phyloP scores from a whole-genome alignment of 2,329 filamentous ascomycete genomes.

The Alternaria brassicae region DNA sequence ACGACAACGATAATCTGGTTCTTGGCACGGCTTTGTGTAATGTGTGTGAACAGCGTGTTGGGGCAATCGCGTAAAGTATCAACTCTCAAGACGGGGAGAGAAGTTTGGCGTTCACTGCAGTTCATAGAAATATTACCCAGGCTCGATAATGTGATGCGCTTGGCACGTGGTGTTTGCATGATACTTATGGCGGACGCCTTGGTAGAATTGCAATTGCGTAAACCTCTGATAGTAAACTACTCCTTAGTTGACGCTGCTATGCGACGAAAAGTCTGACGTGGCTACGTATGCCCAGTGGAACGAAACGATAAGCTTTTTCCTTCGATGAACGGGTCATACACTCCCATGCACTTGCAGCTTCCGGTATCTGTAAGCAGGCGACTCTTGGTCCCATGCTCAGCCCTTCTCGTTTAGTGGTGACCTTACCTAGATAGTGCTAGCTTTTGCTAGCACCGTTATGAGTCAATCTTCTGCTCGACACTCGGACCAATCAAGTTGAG shows the following conservation, averaged over 20 bases:
- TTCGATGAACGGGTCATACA: no score
- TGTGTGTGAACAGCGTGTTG: background rate
- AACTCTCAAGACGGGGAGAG: background rate
- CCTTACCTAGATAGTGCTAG: no score
- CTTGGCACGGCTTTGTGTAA: background rate
- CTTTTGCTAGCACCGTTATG: no score
- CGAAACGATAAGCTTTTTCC: background rate
- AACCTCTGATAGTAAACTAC: background rate
- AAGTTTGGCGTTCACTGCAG: background rate
- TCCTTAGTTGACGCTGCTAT: background rate
- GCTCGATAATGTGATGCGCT: background rate
- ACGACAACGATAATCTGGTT: background rate
- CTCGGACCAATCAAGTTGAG: no score
- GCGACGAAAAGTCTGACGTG: background rate
- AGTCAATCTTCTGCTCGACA: no score
- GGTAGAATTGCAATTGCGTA: background rate
- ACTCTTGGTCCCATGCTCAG: no score
- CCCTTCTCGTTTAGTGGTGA: no score
- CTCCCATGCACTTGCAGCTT: no score
- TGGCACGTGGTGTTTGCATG: background rate
- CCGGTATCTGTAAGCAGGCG: no score
- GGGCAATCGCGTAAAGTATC: background rate
- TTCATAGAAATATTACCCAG: background rate
- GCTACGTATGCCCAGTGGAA: background rate
- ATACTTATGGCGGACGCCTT: background rate